Evolutionary conservation across 116 monocot species (phyloP), one percentile per base, ranked within the genome.

Genomic region (Cymodocea nodosa): DNA sequence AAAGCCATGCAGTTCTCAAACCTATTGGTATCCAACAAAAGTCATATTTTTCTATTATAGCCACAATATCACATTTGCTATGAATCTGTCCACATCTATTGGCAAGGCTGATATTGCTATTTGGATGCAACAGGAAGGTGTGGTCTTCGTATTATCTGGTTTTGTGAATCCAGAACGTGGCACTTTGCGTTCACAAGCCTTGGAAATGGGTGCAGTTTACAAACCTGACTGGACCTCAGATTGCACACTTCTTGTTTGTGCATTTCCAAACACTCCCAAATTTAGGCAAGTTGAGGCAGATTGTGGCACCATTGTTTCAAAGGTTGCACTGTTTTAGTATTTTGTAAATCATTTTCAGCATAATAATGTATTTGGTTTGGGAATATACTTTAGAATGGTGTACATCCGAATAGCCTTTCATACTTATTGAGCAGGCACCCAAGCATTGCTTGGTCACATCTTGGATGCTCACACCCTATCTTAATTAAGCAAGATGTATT

Each of bases 91-190:
- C n/a, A 6, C 23, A 51, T 25, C 63, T 36, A 23, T 36, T 50
- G 50, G 23, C n/a, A 35, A 56, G 24, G 35, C 9, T 59, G 19
- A 44, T 44, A 24, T 52, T 48, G 25, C 19, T 25, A n/a, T 49
- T 35, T 48, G 20, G 63, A 34, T 81, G 39, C 24, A 64, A 37
- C 76, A 93, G 93, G 81, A 95, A 53, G 95, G 95, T 7, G 95
- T 95, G 30, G 79, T 87, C 5, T 87, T 90, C 78, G 95, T 57
- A 11, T 67, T 95, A 35, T 95, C 90, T 1, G 95, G 95, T 60
- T 87, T 95, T 69, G 87, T 95, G 50, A 95, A 90, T 66, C 95
- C 95, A 35, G 95, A 95, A 70, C 73, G 95, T 39, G 73, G 87
- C 65, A 80, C 70, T 35, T 70, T 95, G 52, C 67, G 95, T 1